These are phyloP conservation scores for Albizia julibrissin DNA, from an alignment of 306 rosid genomes.

Conservation along the genomic window DNA sequence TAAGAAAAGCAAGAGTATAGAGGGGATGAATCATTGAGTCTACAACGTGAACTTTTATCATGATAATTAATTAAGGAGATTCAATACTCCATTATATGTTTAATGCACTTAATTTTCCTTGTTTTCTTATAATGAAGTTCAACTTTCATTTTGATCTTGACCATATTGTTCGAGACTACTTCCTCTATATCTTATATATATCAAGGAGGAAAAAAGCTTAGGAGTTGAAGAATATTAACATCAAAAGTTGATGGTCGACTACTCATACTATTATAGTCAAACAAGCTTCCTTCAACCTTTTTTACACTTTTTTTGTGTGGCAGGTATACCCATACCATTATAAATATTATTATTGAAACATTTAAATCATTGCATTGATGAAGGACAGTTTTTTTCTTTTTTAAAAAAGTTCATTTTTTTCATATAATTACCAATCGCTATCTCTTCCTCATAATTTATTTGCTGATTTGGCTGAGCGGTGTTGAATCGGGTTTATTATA, in stretches of 20 bases:
- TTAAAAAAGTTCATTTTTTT: not conserved
- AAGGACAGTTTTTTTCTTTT: not conserved
- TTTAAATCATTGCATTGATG: conserved; percentile 54
- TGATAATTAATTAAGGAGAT: not conserved
- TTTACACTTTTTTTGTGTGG: conserved; percentile 30
- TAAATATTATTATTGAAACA: not conserved
- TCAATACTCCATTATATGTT: not conserved
- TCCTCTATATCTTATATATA: not conserved
- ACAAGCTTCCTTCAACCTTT: conserved; percentile 48
- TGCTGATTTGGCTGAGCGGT: too few species aligned
- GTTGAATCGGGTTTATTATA: too few species aligned
- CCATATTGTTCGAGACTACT: not conserved
- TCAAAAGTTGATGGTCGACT: conserved; percentile 40
- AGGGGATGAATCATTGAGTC: not conserved
- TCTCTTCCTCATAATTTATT: not conserved
- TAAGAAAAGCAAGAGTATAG: not conserved
- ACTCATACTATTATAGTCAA: conserved; percentile 54
- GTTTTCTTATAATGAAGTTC: not conserved
- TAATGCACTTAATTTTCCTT: not conserved
- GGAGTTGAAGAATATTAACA: conserved; percentile 37
- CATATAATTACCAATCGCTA: not conserved
- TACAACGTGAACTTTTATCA: not conserved
- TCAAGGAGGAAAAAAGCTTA: conserved; percentile 46
- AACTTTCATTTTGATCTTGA: not conserved
- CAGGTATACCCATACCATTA: not conserved